These are phyloP conservation scores for Nelumbo lutea DNA, from an alignment of 164 flowering plant species.

Conservation along the genomic window DNA sequence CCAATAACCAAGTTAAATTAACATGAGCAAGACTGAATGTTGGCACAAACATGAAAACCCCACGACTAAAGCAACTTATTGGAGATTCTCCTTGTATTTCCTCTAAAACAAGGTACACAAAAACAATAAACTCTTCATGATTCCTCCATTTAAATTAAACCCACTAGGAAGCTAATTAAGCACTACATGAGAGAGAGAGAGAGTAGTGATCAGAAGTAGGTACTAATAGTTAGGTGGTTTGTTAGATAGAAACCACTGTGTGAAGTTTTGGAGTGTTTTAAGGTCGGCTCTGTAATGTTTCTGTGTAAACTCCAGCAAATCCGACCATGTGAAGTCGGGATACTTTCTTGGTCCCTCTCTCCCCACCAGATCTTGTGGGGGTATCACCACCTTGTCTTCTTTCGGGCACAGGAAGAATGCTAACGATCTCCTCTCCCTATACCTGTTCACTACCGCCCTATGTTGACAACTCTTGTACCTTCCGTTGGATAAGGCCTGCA, in stretches of 20 bases:
- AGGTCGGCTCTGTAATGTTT: slow-evolving; percentile 22
- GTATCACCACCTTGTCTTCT: slow-evolving; percentile 31
- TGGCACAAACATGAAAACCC: neutral
- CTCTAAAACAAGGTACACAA: neutral
- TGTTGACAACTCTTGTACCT: slow-evolving; percentile 35
- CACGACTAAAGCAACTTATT: neutral
- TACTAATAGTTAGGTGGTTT: neutral
- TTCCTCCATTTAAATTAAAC: neutral
- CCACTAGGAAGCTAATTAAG: neutral
- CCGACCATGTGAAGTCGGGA: slow-evolving; percentile 29
- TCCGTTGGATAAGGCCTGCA: slow-evolving; percentile 26
- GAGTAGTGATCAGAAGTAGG: neutral
- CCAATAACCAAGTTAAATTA: too few relatives aligned
- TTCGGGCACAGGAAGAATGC: slow-evolving; percentile 36
- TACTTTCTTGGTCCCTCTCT: slow-evolving; percentile 14
- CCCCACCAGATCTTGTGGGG: slow-evolving; percentile 9
- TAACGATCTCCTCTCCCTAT: slow-evolving; percentile 27
- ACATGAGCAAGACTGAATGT: too few relatives aligned
- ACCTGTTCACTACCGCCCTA: slow-evolving; percentile 34
- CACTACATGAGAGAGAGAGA: neutral
- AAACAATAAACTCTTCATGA: neutral
- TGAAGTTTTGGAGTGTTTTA: slow-evolving; percentile 18
- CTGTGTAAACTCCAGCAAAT: slow-evolving; percentile 19
- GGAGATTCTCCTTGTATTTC: neutral
- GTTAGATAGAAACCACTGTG: slow-evolving; percentile 10